Evolutionary conservation across 176 grass and related monocot species (phyloP), one percentile per base, ranked within the genome.

Genomic region (Elaeis guineensis): DNA sequence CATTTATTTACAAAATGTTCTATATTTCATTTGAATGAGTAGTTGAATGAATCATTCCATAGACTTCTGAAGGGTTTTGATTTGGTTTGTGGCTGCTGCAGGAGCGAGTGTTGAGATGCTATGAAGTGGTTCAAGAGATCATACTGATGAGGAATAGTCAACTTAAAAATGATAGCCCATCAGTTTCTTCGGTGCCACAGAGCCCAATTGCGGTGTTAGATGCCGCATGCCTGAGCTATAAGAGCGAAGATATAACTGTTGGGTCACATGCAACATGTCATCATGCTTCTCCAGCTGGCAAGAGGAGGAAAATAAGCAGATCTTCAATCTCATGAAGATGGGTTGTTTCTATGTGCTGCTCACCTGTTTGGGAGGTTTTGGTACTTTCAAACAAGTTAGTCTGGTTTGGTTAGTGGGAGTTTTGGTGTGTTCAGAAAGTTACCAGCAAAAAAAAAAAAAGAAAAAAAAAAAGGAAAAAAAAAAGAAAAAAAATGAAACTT

Each of bases 191-290:
- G 19, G 70, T 70, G 56, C 76, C 86, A 4, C 71, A 61, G 29
- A 95, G 90, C 73, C 90, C 90, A 71, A 77, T 90, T 18, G 86
- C 80, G 19, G 83, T 90, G 66, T 69, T 95, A 26, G 86, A 86
- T 72, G 82, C 80, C 52, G 83, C 79, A 66, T 84, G 86, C 80
- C 71, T 86, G 25, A 90, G 90, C 83, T 95, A 79, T 74, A 89
- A 74, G 60, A 86, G 86, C 55, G 29, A 57, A 25, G 74, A 90
- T 32, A 44, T 65, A 50, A 67, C 79, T 11, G 52, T 64, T 58
- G 80, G 61, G 21, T 86, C 80, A 81, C 89, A 82, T 82, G 78
- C 49, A 22, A 67, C 48, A 30, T 57, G 39, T 53, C 25, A 72
- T 26, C 72, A 72, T 17, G 28, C 59, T 71, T 78, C 77, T 58